Evolutionary conservation across 2,329 filamentous ascomycete species (phyloP).

Genomic region (Gnomoniopsis smithogilvyi): DNA sequence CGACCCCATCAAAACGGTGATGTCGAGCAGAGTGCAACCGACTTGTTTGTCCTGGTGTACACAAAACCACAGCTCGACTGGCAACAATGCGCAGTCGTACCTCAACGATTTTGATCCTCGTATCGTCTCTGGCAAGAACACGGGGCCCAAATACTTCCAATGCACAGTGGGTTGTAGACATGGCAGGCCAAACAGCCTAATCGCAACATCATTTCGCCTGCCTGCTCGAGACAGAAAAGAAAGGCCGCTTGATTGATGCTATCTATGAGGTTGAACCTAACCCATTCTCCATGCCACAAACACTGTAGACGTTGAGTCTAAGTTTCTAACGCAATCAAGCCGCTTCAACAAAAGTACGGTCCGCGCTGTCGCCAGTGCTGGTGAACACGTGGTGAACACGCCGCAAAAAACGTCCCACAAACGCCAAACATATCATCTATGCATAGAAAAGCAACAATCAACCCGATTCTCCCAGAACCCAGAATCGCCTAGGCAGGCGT

Average conservation of each 20-base stretch:
- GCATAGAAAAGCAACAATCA: neutral
- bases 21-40: too few species aligned
- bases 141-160: too few species aligned
- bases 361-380: slow-evolving; percentile 13
- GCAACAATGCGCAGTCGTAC: too few species aligned
- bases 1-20: neutral
- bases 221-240: neutral
- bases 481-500: slow-evolving; percentile 14
- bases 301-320: slow-evolving; percentile 31
- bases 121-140: too few species aligned
- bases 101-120: too few species aligned
- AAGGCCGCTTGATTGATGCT: neutral
- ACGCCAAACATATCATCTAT: slow-evolving; percentile 4
- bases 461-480: neutral
- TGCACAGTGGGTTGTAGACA: too few species aligned
- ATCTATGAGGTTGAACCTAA: slow-evolving; percentile 15
- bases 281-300: slow-evolving; percentile 1
- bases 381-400: neutral
- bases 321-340: slow-evolving; percentile 7
- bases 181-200: too few species aligned
- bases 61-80: too few species aligned
- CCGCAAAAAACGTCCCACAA: neutral
- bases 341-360: slow-evolving; percentile 17
- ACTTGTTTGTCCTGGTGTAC: too few species aligned
- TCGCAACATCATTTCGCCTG: too few species aligned